These are phyloP conservation scores for Candida parachauliodes DNA, from an alignment of 805 yeast genomes.

Conservation along the genomic window DNA sequence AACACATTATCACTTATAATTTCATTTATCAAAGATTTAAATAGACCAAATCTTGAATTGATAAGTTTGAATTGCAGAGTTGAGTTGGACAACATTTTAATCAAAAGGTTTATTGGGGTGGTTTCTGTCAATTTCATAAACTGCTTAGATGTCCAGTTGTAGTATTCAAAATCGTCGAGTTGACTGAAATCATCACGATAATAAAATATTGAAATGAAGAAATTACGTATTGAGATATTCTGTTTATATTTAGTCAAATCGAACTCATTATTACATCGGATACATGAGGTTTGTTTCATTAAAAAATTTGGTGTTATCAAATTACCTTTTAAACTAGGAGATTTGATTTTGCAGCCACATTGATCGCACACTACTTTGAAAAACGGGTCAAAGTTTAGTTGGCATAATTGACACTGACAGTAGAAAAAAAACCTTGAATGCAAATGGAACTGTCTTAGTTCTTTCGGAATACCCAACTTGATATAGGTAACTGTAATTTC, in stretches of 20 bases:
- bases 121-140: slow-evolving; percentile 1
- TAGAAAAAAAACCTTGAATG: slow-evolving; percentile 25
- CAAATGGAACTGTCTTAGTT: slow-evolving; percentile 21
- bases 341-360: slow-evolving; percentile 1
- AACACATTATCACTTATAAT: slow-evolving; percentile 3
- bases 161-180: not conserved
- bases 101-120: not conserved
- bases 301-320: slow-evolving; percentile 3
- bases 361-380: slow-evolving; percentile 14
- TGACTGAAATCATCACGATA: too few relatives aligned
- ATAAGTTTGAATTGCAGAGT: not conserved
- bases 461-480: slow-evolving; percentile 22
- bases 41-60: not conserved
- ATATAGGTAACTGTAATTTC: slow-evolving; percentile 31
- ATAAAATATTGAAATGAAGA: slow-evolving; percentile 1
- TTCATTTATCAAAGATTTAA: slow-evolving; percentile 3
- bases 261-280: not conserved
- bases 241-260: slow-evolving; percentile 1
- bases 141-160: not conserved
- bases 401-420: slow-evolving; percentile 31
- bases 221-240: slow-evolving; percentile 3
- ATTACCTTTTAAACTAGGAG: not conserved
- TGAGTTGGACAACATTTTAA: slow-evolving; percentile 1
- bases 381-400: slow-evolving; percentile 18
- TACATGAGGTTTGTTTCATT: slow-evolving; percentile 1